phyloP scores from a whole-genome alignment of 2,329 filamentous ascomycete species.

The Ascochyta lentis region DNA sequence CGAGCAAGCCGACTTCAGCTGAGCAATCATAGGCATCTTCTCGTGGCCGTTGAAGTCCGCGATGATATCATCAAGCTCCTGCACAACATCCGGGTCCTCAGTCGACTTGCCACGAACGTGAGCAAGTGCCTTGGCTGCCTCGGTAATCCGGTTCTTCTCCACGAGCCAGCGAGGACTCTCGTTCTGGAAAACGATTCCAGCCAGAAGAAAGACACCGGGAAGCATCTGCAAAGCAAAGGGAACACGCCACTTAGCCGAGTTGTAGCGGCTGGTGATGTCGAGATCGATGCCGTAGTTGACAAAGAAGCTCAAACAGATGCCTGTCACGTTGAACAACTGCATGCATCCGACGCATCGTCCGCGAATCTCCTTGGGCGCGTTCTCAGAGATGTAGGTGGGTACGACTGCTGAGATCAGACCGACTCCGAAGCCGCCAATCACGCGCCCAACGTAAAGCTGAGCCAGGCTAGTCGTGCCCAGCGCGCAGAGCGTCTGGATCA shows the following conservation, averaged over 20 bases:
- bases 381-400: slow-evolving; percentile 55
- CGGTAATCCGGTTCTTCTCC: slow-evolving; percentile 56
- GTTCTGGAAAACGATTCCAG: slow-evolving; percentile 59
- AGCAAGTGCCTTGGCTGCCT: slow-evolving; percentile 53
- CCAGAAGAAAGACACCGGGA: slow-evolving; percentile 58
- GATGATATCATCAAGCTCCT: slow-evolving; percentile 54
- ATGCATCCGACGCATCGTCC: slow-evolving; percentile 49
- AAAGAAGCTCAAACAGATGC: slow-evolving; percentile 60
- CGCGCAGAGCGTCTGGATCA: slow-evolving; percentile 51
- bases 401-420: slow-evolving; percentile 53
- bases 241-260: slow-evolving; percentile 60
- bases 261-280: slow-evolving; percentile 49
- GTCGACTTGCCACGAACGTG: slow-evolving; percentile 46
- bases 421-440: slow-evolving; percentile 55
- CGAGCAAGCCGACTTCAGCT: slow-evolving; percentile 48
- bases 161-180: slow-evolving; percentile 63
- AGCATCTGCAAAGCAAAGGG: slow-evolving; percentile 62
- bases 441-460: slow-evolving; percentile 52
- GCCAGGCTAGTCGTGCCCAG: slow-evolving; percentile 44
- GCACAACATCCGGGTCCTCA: slow-evolving; percentile 45
- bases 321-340: slow-evolving; percentile 53
- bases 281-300: slow-evolving; percentile 60
- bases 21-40: slow-evolving; percentile 48
- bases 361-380: slow-evolving; percentile 52
- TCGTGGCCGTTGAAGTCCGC: slow-evolving; percentile 53